These are phyloP conservation scores for Tetrastigma voinierianum DNA, from an alignment of 164 flowering plant species.

Conservation along the genomic window DNA sequence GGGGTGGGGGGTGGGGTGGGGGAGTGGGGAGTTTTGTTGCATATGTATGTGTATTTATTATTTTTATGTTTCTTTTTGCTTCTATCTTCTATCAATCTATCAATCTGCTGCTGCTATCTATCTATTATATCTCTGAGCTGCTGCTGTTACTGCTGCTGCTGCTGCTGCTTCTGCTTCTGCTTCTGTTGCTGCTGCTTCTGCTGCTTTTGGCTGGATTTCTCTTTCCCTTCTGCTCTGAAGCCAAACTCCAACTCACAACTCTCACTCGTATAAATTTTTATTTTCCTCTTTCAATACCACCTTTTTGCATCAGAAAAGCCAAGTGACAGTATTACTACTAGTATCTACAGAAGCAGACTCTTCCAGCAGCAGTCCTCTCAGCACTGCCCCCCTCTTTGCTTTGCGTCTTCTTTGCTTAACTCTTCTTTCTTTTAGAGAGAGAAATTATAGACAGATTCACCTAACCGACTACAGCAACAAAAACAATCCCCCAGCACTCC, in stretches of 20 bases:
- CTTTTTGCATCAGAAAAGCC: conserved; percentile 17
- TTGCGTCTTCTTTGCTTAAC: no score
- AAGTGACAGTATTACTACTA: conserved; percentile 25
- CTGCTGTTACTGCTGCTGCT: no score
- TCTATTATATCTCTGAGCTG: no score
- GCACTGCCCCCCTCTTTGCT: neutral
- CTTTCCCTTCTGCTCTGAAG: conserved; percentile 1
- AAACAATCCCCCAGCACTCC: no score
- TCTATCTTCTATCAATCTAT: no score
- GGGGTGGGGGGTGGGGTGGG: no score
- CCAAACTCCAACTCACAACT: conserved; percentile 11
- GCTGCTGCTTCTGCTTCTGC: conserved; percentile 4
- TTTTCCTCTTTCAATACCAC: neutral
- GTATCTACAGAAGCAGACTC: conserved; percentile 1
- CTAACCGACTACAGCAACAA: neutral
- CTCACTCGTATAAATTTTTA: conserved; percentile 18
- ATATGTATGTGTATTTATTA: no score
- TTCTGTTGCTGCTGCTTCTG: conserved; percentile 5
- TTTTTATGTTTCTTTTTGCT: no score
- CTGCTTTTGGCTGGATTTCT: no score
- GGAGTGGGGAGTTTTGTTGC: no score
- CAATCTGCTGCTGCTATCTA: no score
- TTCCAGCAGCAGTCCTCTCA: conserved; percentile 9
- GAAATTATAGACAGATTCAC: conserved; percentile 7
- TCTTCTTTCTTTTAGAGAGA: neutral